Percentiles rank a stretch among this genome's conserved stretches.
Conservation (phyloP, 768 basidiomycete genomes). For the Podaxis pistillaris region DNA sequence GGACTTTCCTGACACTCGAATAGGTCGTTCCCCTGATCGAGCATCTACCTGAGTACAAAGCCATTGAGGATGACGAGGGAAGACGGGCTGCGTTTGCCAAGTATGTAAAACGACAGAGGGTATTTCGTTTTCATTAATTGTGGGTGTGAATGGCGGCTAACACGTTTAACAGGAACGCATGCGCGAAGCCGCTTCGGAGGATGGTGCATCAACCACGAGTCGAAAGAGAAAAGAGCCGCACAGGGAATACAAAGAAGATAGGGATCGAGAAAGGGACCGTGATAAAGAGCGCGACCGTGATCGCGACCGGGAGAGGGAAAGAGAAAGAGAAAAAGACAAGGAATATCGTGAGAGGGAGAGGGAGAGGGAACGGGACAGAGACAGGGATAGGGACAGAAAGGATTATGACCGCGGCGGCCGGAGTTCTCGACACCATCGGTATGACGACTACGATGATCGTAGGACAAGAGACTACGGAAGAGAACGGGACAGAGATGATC, state of each 20-base stretch:
- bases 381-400: slow-evolving; percentile 33
- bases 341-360: slow-evolving; percentile 33
- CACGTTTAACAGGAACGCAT: slow-evolving; percentile 61
- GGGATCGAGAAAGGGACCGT: slow-evolving; percentile 42
- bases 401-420: slow-evolving; percentile 36
- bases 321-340: slow-evolving; percentile 33
- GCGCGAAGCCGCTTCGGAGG: slow-evolving; percentile 75
- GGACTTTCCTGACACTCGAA: slow-evolving; percentile 9
- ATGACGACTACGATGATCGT: slow-evolving; percentile 51
- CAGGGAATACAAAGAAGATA: slow-evolving; percentile 46
- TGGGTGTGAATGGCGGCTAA: neutral
- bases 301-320: slow-evolving; percentile 34
- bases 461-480: slow-evolving; percentile 40
- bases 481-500: slow-evolving; percentile 36
- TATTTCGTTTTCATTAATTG: slow-evolving; percentile 24
- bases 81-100: slow-evolving; percentile 82
- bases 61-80: slow-evolving; percentile 84
- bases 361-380: slow-evolving; percentile 35
- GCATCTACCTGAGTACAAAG: slow-evolving; percentile 83
- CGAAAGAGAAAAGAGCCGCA: slow-evolving; percentile 77
- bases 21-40: slow-evolving; percentile 77
- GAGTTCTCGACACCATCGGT: slow-evolving; percentile 45
- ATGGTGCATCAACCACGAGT: slow-evolving; percentile 80
- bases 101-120: slow-evolving; percentile 90
- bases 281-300: slow-evolving; percentile 41